Conservation (phyloP, 2,329 filamentous ascomycete species). For the Botrytis aclada region DNA sequence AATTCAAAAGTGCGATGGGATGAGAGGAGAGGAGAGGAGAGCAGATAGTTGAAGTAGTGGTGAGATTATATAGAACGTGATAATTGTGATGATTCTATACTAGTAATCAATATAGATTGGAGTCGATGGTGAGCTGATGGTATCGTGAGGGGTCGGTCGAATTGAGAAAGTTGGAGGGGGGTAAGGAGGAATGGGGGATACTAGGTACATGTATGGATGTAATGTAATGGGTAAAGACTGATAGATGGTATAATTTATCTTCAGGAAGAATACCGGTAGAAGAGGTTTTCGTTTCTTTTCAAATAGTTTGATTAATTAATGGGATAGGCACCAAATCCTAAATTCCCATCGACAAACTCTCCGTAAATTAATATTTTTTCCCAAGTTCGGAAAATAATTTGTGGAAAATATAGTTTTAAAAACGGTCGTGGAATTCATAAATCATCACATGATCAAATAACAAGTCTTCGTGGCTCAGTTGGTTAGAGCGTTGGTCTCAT, state of each 20-base stretch:
- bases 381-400: fast-evolving
- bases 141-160: too few relatives aligned
- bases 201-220: neutral
- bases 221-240: neutral
- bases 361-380: too few relatives aligned
- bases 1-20: too few relatives aligned
- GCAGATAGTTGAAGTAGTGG: neutral
- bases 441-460: slow-evolving; percentile 1
- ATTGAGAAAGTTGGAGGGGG: too few relatives aligned
- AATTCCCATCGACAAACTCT: too few relatives aligned
- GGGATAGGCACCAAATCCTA: too few relatives aligned
- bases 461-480: slow-evolving; percentile 44
- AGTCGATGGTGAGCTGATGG: neutral
- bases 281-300: neutral
- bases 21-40: too few relatives aligned
- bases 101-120: neutral
- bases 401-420: fast-evolving
- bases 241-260: neutral
- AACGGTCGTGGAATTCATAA: fast-evolving
- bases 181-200: too few relatives aligned
- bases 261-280: neutral
- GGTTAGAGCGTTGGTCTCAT: slow-evolving; percentile 46
- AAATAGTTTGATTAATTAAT: neutral
- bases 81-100: neutral
- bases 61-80: neutral